Evolutionary conservation across 225 moss, liverwort and hornwort genomes (phyloP), one percentile per base, ranked within the genome.

Genomic region (Sphagnum contortum): DNA sequence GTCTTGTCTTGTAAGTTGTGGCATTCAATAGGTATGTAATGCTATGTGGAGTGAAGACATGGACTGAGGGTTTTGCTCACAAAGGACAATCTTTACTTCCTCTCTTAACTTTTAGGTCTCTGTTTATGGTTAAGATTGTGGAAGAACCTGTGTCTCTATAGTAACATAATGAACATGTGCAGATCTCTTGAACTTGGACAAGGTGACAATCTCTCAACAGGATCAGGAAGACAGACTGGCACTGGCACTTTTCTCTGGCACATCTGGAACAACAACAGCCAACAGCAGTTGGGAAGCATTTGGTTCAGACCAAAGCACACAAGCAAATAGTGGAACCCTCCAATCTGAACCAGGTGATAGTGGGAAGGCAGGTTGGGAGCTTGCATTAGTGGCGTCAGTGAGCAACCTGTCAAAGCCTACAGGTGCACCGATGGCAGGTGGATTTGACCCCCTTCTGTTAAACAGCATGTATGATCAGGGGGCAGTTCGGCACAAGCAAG

Each of bases 401-500:
- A 93, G 89, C 52, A 86, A 87, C 48, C 77, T 98, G 12, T 80
- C 93, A 0, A 83, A 86, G 65, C 86, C 92, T 2, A 74, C 72
- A 45, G 72, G 72, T 9, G 71, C 75, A 12, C 74, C 73, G 0
- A 72, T 98, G 80, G 98, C 98, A 5, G 98, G 98, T 64, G 98
- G 98, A 2, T 98, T 98, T 48, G 85, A 93, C 56, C 90, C 85
- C 10, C 76, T 98, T 8, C 87, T 98, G 5, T 70, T 98, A 67
- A 87, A 93, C 54, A 98, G 98, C 57, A 98, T 98, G 98, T 98
- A 98, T 48, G 69, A 87, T 45, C 98, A 98, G 77, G 98, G 88
- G 6, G 87, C 83, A 62, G 89, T 89, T 6, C 67, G 80, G n/a
- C 85, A 76, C 10, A 86, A 73, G 6, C 78, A 80, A 45, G 83